These are phyloP conservation scores for Trypanosomatidae sp. DNA, from an alignment of 208 protist genomes.

Conservation along the genomic window DNA sequence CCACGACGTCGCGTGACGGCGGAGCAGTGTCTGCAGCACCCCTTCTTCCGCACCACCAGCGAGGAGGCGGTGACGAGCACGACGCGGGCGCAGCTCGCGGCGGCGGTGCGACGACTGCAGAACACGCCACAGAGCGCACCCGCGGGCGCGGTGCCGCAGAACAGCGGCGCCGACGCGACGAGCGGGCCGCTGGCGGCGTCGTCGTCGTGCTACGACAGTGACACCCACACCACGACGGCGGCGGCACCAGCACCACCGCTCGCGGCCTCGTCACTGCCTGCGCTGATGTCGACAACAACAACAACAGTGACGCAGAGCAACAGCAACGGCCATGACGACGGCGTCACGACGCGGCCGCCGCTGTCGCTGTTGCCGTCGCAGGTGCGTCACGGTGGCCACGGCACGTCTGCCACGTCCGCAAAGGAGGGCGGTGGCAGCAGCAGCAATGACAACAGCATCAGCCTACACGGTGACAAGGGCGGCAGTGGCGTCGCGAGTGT, in stretches of 20 bases:
- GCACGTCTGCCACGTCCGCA: too few relatives aligned
- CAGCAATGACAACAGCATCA: too few relatives aligned
- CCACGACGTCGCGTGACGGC: constrained; percentile 90
- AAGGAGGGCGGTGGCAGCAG: too few relatives aligned
- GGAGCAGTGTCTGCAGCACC: constrained; percentile 88
- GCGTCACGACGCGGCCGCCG: too few relatives aligned
- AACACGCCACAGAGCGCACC: constrained; percentile 33
- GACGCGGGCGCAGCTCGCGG: constrained; percentile 28
- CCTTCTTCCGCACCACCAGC: constrained; percentile 79
- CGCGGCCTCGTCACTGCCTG: too few relatives aligned
- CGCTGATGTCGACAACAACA: too few relatives aligned
- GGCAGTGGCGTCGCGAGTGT: too few relatives aligned
- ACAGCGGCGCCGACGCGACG: neutral
- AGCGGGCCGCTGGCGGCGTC: neutral
- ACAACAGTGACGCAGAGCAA: too few relatives aligned
- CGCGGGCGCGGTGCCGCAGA: constrained; percentile 9
- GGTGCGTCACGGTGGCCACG: too few relatives aligned
- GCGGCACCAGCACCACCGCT: neutral
- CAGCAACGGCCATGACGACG: too few relatives aligned
- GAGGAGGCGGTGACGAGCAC: constrained; percentile 19
- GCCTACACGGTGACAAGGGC: too few relatives aligned
- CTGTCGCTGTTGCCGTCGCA: too few relatives aligned
- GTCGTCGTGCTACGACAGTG: neutral
- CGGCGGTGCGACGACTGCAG: constrained; percentile 25
- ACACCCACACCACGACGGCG: neutral